Evolutionary conservation across 345 rosid genomes (phyloP).

Genomic region (Camelina hispida): DNA sequence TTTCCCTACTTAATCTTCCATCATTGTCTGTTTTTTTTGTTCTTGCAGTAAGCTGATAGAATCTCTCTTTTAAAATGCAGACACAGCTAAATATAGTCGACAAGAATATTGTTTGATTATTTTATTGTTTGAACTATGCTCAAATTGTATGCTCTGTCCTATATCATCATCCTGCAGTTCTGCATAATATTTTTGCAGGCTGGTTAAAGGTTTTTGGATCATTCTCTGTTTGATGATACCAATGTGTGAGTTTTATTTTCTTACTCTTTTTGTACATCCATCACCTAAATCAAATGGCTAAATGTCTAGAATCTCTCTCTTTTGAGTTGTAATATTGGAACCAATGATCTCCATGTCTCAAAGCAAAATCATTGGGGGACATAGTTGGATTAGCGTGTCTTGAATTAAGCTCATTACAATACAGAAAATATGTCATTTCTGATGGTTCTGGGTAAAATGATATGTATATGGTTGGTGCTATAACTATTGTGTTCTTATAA

Average conservation of each 20-base stretch:
- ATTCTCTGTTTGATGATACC: slow-evolving; percentile 6
- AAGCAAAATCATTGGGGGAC: background rate
- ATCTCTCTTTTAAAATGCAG: no score
- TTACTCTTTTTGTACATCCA: slow-evolving; percentile 7
- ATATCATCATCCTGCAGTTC: background rate
- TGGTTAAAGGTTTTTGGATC: slow-evolving; percentile 13
- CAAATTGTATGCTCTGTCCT: slow-evolving; percentile 7
- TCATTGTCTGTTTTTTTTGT: no score
- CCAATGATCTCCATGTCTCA: background rate
- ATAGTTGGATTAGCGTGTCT: no score
- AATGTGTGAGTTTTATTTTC: slow-evolving; percentile 28
- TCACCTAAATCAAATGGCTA: slow-evolving; percentile 19
- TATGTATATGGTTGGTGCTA: no score
- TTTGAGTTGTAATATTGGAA: slow-evolving; percentile 8
- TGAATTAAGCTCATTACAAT: no score
- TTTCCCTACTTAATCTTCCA: no score
- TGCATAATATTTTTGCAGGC: slow-evolving; percentile 28
- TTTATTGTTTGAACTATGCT: slow-evolving; percentile 14
- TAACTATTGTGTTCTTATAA: no score
- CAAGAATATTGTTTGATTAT: no score
- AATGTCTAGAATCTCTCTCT: background rate
- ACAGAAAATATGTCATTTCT: no score
- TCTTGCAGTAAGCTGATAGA: no score
- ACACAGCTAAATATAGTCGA: no score
- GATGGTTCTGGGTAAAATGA: no score